Evolutionary conservation across 192 early-diverging fungal species (phyloP).

Genomic region (Coemansia erecta): DNA sequence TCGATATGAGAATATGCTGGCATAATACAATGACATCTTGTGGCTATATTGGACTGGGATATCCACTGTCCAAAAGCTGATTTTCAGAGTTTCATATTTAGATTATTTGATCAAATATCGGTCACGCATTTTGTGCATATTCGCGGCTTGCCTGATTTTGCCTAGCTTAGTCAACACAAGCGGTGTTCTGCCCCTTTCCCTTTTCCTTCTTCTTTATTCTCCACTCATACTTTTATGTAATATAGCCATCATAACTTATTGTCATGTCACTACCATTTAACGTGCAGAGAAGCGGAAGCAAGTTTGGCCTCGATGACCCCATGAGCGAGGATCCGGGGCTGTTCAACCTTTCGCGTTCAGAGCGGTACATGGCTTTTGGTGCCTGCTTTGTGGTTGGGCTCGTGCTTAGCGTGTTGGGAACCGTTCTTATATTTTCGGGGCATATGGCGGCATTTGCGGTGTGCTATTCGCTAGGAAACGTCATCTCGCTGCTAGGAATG

Average conservation of each 20-base stretch:
- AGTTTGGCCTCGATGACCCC: conserved; percentile 36
- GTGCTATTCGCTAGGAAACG: conserved; percentile 88
- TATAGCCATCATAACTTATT: neutral
- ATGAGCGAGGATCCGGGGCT: conserved; percentile 48
- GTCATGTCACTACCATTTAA: conserved; percentile 51
- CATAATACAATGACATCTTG: too few species aligned
- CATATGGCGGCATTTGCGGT: conserved; percentile 78
- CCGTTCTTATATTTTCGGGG: conserved; percentile 55
- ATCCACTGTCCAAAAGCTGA: too few species aligned
- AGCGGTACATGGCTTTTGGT: conserved; percentile 49
- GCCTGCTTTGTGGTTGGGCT: conserved; percentile 78
- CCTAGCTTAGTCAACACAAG: too few species aligned
- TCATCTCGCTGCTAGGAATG: conserved; percentile 80
- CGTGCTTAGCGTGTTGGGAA: conserved; percentile 72
- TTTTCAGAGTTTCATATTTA: too few species aligned
- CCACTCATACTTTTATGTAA: neutral
- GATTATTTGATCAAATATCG: too few species aligned
- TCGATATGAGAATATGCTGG: too few species aligned
- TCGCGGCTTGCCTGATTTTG: too few species aligned
- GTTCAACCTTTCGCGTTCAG: conserved; percentile 45
- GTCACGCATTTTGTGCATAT: too few species aligned
- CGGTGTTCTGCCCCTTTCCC: too few species aligned
- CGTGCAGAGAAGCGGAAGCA: conserved; percentile 19
- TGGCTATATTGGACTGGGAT: too few species aligned
- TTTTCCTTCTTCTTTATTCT: neutral